Base-by-base conservation (phyloP, 345 rosid species). In the Dimocarpus longan region DNA sequence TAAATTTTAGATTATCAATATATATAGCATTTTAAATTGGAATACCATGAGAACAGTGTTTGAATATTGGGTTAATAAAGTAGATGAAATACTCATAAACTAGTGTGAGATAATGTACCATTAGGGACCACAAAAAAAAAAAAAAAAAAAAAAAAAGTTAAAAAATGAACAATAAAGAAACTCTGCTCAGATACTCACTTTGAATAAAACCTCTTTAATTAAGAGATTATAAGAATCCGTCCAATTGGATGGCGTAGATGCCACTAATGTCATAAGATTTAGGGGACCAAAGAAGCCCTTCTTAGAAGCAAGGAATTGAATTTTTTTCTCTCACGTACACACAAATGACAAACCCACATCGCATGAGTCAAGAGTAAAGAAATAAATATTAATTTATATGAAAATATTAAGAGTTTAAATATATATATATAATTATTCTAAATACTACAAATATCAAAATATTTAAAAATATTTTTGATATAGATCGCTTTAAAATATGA, bases 231-330 rank as follows among this genome's bases (percentile, higher is more conserved):
- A 42, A 50, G 18, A 37, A 18, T 26, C 67, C 9, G 5, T 24
- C 59, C 8, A 26, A 10, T 71, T 69, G 10, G 26, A 69, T 28
- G 18, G 75, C 10, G 15, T 71, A 18, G 63, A 54, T 71, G 42
- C 64, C n/a, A n/a, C n/a, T 22, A 74, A 46, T 71, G 54, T 18
- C 50, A 48, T 11, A 2, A 40, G 28, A 15, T 43, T 12, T 22
- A 62, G 28, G 75, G 78, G 71, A 57, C 76, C 80, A 10, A 79
- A 65, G 76, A 68, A 76, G 57, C 42, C 82, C 82, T 79, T 8
- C 50, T 76, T 73, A 70, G 83, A 81, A 82, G 85, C 85, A 81
- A 84, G 81, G 85, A 79, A 84, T 81, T 64, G 44, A 60, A 48
- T 21, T 43, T 66, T 43, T 0, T 54, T 32, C 46, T 64, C 1